Evolutionary conservation across 768 basidiomycete genomes (phyloP), one percentile per base, ranked within the genome.

Genomic region (Lyophyllum atratum): DNA sequence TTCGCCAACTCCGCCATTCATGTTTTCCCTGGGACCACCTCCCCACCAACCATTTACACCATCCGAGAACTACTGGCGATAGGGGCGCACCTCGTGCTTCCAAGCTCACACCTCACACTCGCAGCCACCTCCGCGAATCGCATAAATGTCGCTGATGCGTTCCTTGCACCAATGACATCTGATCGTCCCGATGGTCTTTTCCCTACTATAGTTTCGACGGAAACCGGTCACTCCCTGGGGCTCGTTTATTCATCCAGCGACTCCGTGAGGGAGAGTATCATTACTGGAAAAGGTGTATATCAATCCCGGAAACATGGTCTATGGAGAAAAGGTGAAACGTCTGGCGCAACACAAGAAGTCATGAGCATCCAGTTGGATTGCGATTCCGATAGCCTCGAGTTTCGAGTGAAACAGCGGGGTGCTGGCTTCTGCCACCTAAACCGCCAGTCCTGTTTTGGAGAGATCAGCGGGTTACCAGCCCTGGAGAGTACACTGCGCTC

Each of bases 291-390:
- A 67, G 97, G 97, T 15, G 89, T 96, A 12, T 99, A 99, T 69
- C 95, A 98, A 69, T 98, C 95, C 19, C 86, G 97, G 58, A 94
- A 92, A 68, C 93, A 96, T 66, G 95, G 95, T 15, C 76, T 98
- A 29, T 99, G 97, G 97, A 79, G 90, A 49, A 99, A 99, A 70
- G 97, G 97, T 15, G 95, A 93, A 74, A 95, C 95, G 0, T 95
- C 93, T 15, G 96, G 96, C 14, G 90, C 96, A 15, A 92, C 90
- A 3, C 97, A 99, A 66, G 85, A 92, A 17, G 83, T 99, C 54
- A 74, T 93, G 28, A 80, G 82, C 63, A 93, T 99, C 65, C 83
- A 85, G 26, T 69, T 86, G 21, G 97, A 99, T 72, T 99, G 97
- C 71, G 97, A 99, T 73, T 83, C 83, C 2, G 97, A 99, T 72